phyloP scores from a whole-genome alignment of 768 basidiomycete genomes.

The Auriscalpium orientale region DNA sequence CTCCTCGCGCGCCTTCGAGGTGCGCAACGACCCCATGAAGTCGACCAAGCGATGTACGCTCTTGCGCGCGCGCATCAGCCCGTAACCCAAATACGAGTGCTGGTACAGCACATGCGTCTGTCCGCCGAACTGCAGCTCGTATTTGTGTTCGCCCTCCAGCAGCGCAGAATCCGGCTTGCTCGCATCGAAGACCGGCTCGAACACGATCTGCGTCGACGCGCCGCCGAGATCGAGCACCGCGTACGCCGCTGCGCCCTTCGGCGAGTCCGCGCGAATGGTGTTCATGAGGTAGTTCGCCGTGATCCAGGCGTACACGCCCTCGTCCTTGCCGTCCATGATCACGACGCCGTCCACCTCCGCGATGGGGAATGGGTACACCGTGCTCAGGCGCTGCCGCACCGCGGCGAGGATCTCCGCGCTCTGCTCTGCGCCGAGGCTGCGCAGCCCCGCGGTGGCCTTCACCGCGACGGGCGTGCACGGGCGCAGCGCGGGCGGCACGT shows the following conservation, averaged over 20 bases:
- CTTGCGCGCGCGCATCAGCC: conserved; percentile 79
- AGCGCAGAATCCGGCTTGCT: conserved; percentile 30
- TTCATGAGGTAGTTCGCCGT: conserved; percentile 90
- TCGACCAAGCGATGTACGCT: conserved; percentile 85
- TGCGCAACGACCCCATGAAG: conserved; percentile 59
- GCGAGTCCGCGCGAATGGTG: conserved; percentile 53
- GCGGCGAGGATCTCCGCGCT: conserved; percentile 68
- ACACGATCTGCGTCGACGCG: conserved; percentile 96
- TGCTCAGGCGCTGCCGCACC: conserved; percentile 52
- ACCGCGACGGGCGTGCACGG: conserved; percentile 83
- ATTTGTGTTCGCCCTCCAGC: conserved; percentile 87
- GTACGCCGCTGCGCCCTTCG: conserved; percentile 46
- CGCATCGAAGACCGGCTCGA: conserved; percentile 67
- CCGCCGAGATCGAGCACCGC: conserved; percentile 96
- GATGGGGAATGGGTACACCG: conserved; percentile 61
- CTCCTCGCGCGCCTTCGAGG: conserved; percentile 21
- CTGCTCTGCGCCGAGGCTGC: conserved; percentile 57
- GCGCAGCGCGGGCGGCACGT: conserved; percentile 61
- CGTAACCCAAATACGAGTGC: conserved; percentile 97
- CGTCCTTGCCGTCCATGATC: conserved; percentile 94
- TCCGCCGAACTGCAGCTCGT: conserved; percentile 71
- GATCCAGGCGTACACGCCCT: conserved; percentile 98
- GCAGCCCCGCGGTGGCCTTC: conserved; percentile 86
- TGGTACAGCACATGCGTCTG: conserved; percentile 77
- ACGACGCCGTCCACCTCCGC: conserved; percentile 59